These are phyloP conservation scores for Ulmus americana DNA, from an alignment of 331 rosid species.

Conservation along the genomic window DNA sequence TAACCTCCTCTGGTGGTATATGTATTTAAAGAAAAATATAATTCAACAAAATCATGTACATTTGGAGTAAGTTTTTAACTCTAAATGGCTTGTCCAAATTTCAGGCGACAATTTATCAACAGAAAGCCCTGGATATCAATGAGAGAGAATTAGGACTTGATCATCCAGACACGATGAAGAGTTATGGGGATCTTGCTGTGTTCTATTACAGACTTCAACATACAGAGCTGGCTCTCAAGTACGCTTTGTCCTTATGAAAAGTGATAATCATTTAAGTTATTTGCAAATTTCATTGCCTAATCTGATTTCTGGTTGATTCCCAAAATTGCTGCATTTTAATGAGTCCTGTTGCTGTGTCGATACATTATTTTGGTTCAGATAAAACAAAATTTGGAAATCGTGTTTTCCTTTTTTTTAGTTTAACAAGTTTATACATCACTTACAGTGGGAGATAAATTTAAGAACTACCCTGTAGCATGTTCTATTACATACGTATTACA, in stretches of 20 bases:
- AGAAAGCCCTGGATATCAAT: conserved; percentile 92
- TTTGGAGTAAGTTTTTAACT: conserved; percentile 21
- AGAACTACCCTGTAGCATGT: background rate
- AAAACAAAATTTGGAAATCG: background rate
- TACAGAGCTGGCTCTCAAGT: conserved; percentile 96
- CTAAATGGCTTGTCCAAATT: conserved; percentile 26
- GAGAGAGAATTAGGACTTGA: conserved; percentile 98
- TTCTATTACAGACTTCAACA: conserved; percentile 98
- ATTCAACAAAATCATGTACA: too few relatives aligned
- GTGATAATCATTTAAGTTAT: conserved; percentile 15
- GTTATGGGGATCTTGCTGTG: conserved; percentile 98
- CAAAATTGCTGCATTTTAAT: background rate
- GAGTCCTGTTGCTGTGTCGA: background rate
- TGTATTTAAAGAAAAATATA: too few relatives aligned
- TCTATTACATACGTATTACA: background rate
- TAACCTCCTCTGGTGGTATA: too few relatives aligned
- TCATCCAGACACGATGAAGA: conserved; percentile 99
- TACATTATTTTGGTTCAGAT: background rate
- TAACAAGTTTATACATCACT: background rate
- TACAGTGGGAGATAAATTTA: background rate
- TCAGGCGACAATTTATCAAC: conserved; percentile 97
- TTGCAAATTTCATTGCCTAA: conserved; percentile 4
- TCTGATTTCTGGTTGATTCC: conserved; percentile 1
- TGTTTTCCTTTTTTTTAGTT: background rate
- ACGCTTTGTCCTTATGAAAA: conserved; percentile 35